phyloP scores from a whole-genome alignment of 805 yeast species.

The Starmerella riodocensis region DNA sequence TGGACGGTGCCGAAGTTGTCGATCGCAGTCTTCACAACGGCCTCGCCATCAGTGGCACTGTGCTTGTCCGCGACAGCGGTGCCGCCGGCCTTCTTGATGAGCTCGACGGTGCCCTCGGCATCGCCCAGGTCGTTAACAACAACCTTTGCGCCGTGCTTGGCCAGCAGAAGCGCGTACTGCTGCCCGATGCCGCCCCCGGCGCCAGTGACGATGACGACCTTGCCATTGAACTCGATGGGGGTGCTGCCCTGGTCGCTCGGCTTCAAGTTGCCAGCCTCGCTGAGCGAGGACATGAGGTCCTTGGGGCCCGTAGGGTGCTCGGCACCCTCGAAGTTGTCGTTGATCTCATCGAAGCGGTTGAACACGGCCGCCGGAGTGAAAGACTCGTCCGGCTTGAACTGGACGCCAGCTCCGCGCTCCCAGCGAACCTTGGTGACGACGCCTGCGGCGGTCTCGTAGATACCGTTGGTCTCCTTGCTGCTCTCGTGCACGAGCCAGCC shows the following conservation, averaged over 20 bases:
- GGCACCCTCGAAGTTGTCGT: constrained; percentile 39
- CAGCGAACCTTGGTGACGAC: constrained; percentile 82
- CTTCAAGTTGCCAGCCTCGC: constrained; percentile 37
- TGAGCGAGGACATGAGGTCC: constrained; percentile 53
- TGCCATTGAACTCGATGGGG: constrained; percentile 53
- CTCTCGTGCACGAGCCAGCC: constrained; percentile 61
- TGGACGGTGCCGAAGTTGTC: constrained; percentile 72
- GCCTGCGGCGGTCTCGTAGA: constrained; percentile 91
- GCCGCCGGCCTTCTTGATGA: constrained; percentile 60
- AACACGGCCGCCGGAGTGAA: constrained; percentile 81
- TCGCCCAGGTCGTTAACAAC: constrained; percentile 81
- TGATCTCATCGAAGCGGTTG: constrained; percentile 47
- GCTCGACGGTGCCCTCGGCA: constrained; percentile 60
- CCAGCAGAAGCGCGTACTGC: constrained; percentile 74
- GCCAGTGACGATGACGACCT: constrained; percentile 87
- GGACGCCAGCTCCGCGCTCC: constrained; percentile 82
- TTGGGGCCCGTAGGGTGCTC: constrained; percentile 62
- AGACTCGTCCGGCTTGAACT: constrained; percentile 61
- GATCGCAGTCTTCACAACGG: constrained; percentile 64
- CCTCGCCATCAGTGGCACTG: constrained; percentile 69
- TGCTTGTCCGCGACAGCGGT: constrained; percentile 72
- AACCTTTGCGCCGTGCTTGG: constrained; percentile 86
- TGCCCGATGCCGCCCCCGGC: constrained; percentile 92
- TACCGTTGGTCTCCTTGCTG: constrained; percentile 52
- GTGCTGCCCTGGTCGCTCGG: constrained; percentile 48